These are phyloP conservation scores for Hysterium pulicare DNA, from an alignment of 2,329 filamentous ascomycete species.

Conservation along the genomic window DNA sequence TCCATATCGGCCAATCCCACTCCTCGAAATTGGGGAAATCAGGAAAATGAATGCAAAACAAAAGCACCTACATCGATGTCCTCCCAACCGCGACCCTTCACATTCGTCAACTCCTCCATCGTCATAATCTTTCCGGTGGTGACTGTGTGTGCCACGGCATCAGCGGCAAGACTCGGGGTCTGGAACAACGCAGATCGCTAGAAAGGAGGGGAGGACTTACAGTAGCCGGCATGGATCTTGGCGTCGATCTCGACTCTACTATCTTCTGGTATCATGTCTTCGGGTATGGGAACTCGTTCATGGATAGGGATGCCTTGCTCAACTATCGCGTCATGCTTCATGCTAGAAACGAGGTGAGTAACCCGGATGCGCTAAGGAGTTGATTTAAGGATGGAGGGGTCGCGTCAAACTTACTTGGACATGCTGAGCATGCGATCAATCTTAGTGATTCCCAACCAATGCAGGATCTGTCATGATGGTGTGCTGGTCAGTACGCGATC, in stretches of 20 bases:
- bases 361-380: conserved; percentile 1
- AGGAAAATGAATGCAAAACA: neutral
- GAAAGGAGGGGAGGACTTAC: conserved; percentile 47
- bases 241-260: conserved; percentile 98
- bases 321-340: conserved; percentile 89
- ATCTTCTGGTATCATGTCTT: conserved; percentile 90
- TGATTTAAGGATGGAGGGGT: conserved; percentile 2
- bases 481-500: conserved; percentile 12
- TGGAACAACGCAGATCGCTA: conserved; percentile 1
- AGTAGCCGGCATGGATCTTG: conserved; percentile 87
- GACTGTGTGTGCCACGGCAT: conserved; percentile 45
- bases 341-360: conserved; percentile 48
- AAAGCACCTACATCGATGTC: conserved; percentile 53
- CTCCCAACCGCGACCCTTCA: conserved; percentile 90
- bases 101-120: conserved; percentile 76
- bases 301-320: conserved; percentile 82
- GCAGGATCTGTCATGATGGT: conserved; percentile 59
- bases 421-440: conserved; percentile 98
- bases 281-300: conserved; percentile 87
- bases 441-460: conserved; percentile 98
- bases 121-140: conserved; percentile 89
- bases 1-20: neutral
- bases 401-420: conserved; percentile 69
- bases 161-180: conserved; percentile 2
- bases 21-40: neutral